Percentiles rank a stretch among this genome's conserved stretches.
Conservation (phyloP, 208 protist species). For the Kentomonas sorsogonicus region DNA sequence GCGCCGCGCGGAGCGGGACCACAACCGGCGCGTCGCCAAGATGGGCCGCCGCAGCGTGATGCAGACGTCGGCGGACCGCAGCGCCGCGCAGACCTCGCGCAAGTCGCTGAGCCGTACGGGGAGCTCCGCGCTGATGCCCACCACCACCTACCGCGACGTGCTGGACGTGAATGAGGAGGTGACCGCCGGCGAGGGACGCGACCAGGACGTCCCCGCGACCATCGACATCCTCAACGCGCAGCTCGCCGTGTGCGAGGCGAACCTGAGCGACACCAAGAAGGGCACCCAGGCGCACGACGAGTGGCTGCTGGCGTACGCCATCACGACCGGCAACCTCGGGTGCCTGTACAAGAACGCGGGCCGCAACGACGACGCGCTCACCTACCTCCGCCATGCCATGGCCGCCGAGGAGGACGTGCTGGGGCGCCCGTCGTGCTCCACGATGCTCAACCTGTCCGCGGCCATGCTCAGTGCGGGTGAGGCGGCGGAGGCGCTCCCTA, state of each 20-base stretch:
- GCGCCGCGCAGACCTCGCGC: too few species aligned
- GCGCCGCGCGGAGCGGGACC: too few species aligned
- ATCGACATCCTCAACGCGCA: conserved; percentile 12
- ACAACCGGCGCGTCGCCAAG: too few species aligned
- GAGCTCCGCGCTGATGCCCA: too few species aligned
- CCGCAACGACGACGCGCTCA: conserved; percentile 34
- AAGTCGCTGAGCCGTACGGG: too few species aligned
- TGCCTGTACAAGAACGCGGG: conserved; percentile 67
- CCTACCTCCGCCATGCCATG: conserved; percentile 36
- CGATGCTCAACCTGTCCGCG: conserved; percentile 82
- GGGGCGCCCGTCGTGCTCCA: conserved; percentile 73
- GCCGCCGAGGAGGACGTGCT: conserved; percentile 49
- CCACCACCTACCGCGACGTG: too few species aligned
- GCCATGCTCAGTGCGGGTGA: conserved; percentile 54
- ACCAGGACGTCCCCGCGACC: too few species aligned
- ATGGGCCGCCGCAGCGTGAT: too few species aligned
- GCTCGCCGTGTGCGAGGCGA: conserved; percentile 11
- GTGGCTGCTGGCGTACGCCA: conserved; percentile 60
- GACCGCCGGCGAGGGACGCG: too few species aligned
- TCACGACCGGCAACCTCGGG: conserved; percentile 79
- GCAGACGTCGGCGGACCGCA: too few species aligned
- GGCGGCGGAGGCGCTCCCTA: conserved; percentile 45
- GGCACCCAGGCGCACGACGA: conserved; percentile 15
- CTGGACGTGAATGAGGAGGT: too few species aligned
- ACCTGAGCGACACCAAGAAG: conserved; percentile 5